These are phyloP conservation scores for Moniliella sp. DNA, from an alignment of 1,284 basidiomycete species.

Conservation along the genomic window DNA sequence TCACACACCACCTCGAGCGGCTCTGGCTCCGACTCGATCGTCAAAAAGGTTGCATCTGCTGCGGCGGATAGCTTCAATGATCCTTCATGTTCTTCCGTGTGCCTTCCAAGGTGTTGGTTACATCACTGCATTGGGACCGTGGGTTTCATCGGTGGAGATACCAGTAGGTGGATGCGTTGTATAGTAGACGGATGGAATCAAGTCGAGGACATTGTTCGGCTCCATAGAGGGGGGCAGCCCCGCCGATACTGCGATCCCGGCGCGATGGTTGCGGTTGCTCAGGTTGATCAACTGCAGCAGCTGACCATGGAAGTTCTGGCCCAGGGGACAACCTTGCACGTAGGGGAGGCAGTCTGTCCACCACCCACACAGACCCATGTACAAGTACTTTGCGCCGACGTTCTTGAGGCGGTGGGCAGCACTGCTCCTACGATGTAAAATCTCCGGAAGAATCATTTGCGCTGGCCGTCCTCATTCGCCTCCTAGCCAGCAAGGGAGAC, in stretches of 20 bases:
- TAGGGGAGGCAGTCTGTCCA: slow-evolving; percentile 47
- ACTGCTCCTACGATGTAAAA: slow-evolving; percentile 43
- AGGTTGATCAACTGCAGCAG: slow-evolving; percentile 50
- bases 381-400: slow-evolving; percentile 63
- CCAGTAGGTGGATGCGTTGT: slow-evolving; percentile 56
- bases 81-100: slow-evolving; percentile 34
- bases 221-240: slow-evolving; percentile 20
- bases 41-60: slow-evolving; percentile 57
- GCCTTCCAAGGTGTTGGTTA: slow-evolving; percentile 60
- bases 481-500: slow-evolving; percentile 49
- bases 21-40: slow-evolving; percentile 77
- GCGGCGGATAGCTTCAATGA: slow-evolving; percentile 58
- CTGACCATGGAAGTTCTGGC: slow-evolving; percentile 50
- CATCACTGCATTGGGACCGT: slow-evolving; percentile 59
- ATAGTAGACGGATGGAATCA: slow-evolving; percentile 35
- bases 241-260: slow-evolving; percentile 44
- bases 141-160: slow-evolving; percentile 51
- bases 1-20: slow-evolving; percentile 61
- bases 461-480: slow-evolving; percentile 25
- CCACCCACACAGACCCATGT: slow-evolving; percentile 46
- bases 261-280: slow-evolving; percentile 52
- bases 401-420: slow-evolving; percentile 60
- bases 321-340: slow-evolving; percentile 48
- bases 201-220: slow-evolving; percentile 11
- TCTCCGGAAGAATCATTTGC: slow-evolving; percentile 22